phyloP scores from a whole-genome alignment of 1,284 basidiomycete genomes.

The Amylostereum chailletii region DNA sequence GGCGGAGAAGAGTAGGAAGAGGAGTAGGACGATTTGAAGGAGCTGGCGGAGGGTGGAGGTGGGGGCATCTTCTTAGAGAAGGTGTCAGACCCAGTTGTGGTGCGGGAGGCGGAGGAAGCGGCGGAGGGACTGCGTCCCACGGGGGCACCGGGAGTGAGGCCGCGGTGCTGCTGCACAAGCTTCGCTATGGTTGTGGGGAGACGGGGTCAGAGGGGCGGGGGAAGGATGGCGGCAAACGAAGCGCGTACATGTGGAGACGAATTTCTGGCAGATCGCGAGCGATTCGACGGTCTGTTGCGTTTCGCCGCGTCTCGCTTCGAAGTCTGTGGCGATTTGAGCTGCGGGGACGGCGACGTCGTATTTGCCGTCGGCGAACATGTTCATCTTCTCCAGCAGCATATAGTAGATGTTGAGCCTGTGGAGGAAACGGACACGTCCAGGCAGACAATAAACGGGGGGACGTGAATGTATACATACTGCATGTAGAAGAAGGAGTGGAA shows the following conservation, averaged over 20 bases:
- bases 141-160: conserved; percentile 16
- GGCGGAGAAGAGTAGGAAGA: conserved; percentile 28
- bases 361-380: conserved; percentile 78
- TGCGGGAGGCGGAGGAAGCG: conserved; percentile 32
- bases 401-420: conserved; percentile 88
- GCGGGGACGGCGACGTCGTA: conserved; percentile 66
- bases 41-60: conserved; percentile 29
- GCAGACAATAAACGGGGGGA: neutral
- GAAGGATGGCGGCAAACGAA: neutral
- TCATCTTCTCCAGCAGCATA: conserved; percentile 87
- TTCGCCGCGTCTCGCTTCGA: conserved; percentile 75
- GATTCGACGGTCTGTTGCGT: conserved; percentile 71
- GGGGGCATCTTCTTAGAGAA: conserved; percentile 35
- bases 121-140: conserved; percentile 34
- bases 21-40: conserved; percentile 28
- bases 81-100: conserved; percentile 22
- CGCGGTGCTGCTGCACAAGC: conserved; percentile 49
- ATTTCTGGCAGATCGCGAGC: conserved; percentile 71
- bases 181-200: conserved; percentile 36
- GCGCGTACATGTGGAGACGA: conserved; percentile 73
- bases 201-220: conserved; percentile 4
- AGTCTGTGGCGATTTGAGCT: conserved; percentile 70
- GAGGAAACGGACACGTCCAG: conserved; percentile 1
- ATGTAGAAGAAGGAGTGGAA: conserved; percentile 99
- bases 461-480: conserved; percentile 61